Evolutionary conservation across 202 grass and related monocot genomes (phyloP), one percentile per base, ranked within the genome.

Genomic region (Elaeis oleifera): DNA sequence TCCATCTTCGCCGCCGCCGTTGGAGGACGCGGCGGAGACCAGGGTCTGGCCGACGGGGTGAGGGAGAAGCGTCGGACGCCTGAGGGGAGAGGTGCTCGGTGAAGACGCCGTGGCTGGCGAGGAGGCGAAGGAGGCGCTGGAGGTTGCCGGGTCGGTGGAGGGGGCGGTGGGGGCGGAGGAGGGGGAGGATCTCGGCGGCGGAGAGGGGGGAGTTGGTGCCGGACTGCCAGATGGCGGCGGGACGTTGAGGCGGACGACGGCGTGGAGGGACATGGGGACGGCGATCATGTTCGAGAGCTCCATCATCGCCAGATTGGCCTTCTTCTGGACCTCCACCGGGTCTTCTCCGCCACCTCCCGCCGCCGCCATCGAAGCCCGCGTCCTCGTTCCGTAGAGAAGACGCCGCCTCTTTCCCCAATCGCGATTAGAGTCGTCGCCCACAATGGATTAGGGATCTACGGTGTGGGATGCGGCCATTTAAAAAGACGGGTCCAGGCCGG

Each of bases 261-360:
- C 90, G 14, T 76, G 70, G 20, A 95, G 90, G 6, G 87, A 81
- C 92, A 96, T 91, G 5, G 92, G 92, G 15, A 97, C 84, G 3
- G 87, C 80, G n/a, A 97, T 69, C 79, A 96, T 80, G 78, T 91
- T 91, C 0, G 84, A 79, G 4, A 96, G 79, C 71, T 91, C 92
- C 63, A 97, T 83, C 67, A 91, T 91, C 5, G 87, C 84, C 4
- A 88, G 72, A 0, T 76, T 63, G 0, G 84, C 84, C 26, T 68
- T 15, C 65, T 68, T 68, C 9, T 27, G 20, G n/a, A 65, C 81
- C 20, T 77, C 63, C 18, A 71, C 63, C 0, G 54, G 66, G 0
- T 65, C 0, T 0, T 74, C 69, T 1, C 1, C 66, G 2, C 4
- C 60, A 13, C 26, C 75, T 26, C 28, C 24, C 15, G 29, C 31